Evolutionary conservation across 2,329 filamentous ascomycete species (phyloP), one percentile per base, ranked within the genome.

Genomic region (Cladorrhinum sp.): DNA sequence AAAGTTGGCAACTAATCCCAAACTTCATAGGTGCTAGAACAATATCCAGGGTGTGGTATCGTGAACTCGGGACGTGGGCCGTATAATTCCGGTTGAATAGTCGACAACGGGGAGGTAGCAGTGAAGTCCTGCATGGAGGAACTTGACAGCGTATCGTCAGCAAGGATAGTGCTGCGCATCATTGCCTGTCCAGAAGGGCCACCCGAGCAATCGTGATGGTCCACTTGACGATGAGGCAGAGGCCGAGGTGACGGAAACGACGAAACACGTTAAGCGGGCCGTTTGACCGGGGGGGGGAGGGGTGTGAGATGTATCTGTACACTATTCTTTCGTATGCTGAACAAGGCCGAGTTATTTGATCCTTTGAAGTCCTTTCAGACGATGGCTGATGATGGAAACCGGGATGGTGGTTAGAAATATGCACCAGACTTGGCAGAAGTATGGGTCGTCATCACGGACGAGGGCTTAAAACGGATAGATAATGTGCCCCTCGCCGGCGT

Each of bases 31-130:
- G 6, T 51, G 20, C 27, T 51, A n/a, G 22, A 38, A 9, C 29
- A 20, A 29, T 29, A 23, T 36, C 29, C n/a, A 54, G 51, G 29
- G 51, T 20, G 16, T 54, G 22, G 50, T 5, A n/a, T 38, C 52
- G 38, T 24, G 32, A 25, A 41, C 20, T 38, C 52, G 20, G 32
- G 52, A 45, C 38, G 22, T 55, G 52, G 32, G n/a, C 22, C 32
- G 25, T 49, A 32, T 25, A 56, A 56, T 56, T 56, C 53, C 53
- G 53, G 53, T 49, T 56, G 53, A 56, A 56, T 56, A 49, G 53
- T 56, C 38, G 38, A 56, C 53, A 56, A 56, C 24, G 24, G 53
- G 53, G 53, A 55, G 38, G 53, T 55, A 48, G 36, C 53, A 55
- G 36, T 55, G 53, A 48, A 36, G 36, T 55, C 22, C 53, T 55